These are phyloP conservation scores for Entomortierella parvispora DNA, from an alignment of 192 early-diverging fungal species.

Conservation along the genomic window DNA sequence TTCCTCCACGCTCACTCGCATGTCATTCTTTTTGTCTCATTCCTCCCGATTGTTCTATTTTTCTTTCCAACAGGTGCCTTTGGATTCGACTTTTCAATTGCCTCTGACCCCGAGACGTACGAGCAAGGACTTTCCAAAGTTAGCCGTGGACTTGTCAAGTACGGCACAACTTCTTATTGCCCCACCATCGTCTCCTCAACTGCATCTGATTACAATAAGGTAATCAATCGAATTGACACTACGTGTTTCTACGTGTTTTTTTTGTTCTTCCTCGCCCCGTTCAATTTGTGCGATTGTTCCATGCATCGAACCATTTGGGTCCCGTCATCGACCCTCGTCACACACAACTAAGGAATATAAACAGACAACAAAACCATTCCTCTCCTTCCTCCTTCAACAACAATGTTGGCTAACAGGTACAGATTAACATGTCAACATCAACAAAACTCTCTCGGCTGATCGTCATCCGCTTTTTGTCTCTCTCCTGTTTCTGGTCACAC, in stretches of 20 bases:
- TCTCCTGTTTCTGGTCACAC: neutral
- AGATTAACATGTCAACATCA: neutral
- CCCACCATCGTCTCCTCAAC: conserved; percentile 83
- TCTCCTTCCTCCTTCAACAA: too few species aligned
- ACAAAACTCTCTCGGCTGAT: neutral
- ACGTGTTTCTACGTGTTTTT: neutral
- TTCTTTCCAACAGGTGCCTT: conserved; percentile 45
- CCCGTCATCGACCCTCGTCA: neutral
- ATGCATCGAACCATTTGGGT: conserved; percentile 1
- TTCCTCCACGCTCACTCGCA: too few species aligned
- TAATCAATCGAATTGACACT: conserved; percentile 16
- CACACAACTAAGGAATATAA: too few species aligned
- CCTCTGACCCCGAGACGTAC: conserved; percentile 68
- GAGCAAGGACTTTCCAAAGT: conserved; percentile 71
- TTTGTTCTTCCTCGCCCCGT: neutral
- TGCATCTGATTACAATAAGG: conserved; percentile 75
- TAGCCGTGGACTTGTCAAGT: conserved; percentile 77
- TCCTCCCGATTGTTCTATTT: neutral
- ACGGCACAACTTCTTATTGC: conserved; percentile 84
- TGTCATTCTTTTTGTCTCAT: neutral
- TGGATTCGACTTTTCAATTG: conserved; percentile 77
- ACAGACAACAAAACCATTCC: too few species aligned
- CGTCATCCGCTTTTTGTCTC: neutral
- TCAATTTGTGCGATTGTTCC: conserved; percentile 22
- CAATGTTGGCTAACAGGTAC: too few species aligned